A percentile compares a stretch with the other conserved stretches of the same genome.
phyloP scores from a whole-genome alignment of 1,139 yeast species.

The Pichia sp. region DNA sequence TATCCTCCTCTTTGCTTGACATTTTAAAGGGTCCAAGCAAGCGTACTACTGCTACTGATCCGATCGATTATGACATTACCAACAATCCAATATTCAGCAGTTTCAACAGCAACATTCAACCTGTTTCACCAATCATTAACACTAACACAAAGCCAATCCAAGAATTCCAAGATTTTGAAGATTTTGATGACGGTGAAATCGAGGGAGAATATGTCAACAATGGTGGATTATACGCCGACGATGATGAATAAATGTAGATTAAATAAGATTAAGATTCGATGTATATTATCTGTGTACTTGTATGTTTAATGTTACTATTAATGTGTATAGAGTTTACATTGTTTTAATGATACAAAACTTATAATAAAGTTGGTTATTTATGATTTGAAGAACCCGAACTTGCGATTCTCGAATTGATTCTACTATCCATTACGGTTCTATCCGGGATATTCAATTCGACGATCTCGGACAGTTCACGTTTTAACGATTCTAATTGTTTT shows the following conservation, averaged over 20 bases:
- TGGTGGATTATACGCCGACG: conserved; percentile 13
- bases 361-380: conserved; percentile 24
- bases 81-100: neutral
- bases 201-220: conserved; percentile 20
- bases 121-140: neutral
- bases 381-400: conserved; percentile 1
- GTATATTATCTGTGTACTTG: neutral
- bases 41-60: neutral
- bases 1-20: neutral
- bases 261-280: neutral
- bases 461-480: conserved; percentile 64
- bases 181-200: conserved; percentile 22
- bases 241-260: neutral
- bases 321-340: too few species aligned
- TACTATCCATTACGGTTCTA: conserved; percentile 75
- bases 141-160: conserved; percentile 1
- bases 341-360: too few species aligned
- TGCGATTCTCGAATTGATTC: conserved; percentile 41
- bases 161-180: conserved; percentile 24
- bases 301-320: too few species aligned
- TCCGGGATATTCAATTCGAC: conserved; percentile 73
- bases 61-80: neutral
- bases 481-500: conserved; percentile 57
- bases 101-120: neutral
- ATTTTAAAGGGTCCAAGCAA: conserved; percentile 1